phyloP scores from a whole-genome alignment of 768 basidiomycete genomes.

The Xerocomellus intermedius region DNA sequence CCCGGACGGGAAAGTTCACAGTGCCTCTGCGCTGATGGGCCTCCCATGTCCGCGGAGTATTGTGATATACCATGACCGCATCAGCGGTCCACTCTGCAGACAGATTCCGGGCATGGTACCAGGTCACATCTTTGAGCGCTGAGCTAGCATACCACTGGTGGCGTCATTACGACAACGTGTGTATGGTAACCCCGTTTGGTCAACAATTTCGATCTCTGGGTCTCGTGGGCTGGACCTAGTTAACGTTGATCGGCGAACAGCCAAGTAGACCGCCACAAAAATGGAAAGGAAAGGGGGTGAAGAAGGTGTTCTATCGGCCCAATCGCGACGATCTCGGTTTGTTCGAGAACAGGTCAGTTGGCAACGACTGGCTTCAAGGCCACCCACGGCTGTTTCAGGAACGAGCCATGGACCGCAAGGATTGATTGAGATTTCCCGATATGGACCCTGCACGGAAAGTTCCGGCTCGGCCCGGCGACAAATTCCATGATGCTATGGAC shows the following conservation, averaged over 20 bases:
- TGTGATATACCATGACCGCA: neutral
- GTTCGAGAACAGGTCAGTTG: constrained; percentile 18
- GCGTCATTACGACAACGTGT: constrained; percentile 3
- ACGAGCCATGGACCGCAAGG: constrained; percentile 12
- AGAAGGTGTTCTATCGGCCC: constrained; percentile 22
- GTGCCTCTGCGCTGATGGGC: constrained; percentile 7
- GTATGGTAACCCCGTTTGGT: neutral
- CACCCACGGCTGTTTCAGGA: constrained; percentile 30
- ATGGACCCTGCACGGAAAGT: constrained; percentile 21
- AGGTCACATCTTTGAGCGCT: constrained; percentile 1
- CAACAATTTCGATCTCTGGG: constrained; percentile 1
- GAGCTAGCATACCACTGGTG: neutral
- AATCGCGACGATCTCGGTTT: constrained; percentile 23
- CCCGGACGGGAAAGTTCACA: constrained; percentile 12
- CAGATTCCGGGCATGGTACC: constrained; percentile 8
- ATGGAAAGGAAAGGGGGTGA: constrained; percentile 3
- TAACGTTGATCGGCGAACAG: constrained; percentile 25
- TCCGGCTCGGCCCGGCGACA: constrained; percentile 29
- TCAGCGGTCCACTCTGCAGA: constrained; percentile 7
- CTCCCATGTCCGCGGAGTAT: constrained; percentile 29
- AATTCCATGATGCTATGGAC: constrained; percentile 5
- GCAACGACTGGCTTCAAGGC: constrained; percentile 6
- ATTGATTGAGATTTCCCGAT: constrained; percentile 26
- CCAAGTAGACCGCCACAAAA: constrained; percentile 2
- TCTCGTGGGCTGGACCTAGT: neutral